Evolutionary conservation across 257 asterid species (phyloP), one percentile per base, ranked within the genome.

Genomic region (Lycium ferocissimum): DNA sequence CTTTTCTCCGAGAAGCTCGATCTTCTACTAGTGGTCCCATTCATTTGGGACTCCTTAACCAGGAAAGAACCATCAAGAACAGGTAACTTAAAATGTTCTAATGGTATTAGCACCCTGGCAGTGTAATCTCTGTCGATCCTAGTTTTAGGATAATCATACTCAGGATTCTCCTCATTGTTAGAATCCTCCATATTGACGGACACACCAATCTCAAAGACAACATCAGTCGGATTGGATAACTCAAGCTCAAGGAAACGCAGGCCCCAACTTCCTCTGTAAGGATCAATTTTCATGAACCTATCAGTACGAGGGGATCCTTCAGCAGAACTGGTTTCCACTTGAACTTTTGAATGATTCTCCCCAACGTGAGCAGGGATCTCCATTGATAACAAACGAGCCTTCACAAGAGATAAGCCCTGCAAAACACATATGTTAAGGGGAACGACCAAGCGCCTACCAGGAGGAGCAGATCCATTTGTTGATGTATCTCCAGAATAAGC

Each of bases 211-310:
- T 97, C 99, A 80, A 97, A 97, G 86, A 94, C 98, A 62, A 93
- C 94, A 87, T 97, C 99, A 37, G 99, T 97, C 57, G 98, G 98
- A 90, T 97, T 97, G 87, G 92, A 97, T 87, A 97, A 85, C 91
- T 97, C 98, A 86, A 97, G 85, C 86, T 97, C 99, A 84, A 97
- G 98, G 85, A 97, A 95, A 76, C 97, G 98, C 67, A 97, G 90
- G 62, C 99, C 99, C 99, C 99, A 97, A 89, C 99, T 97, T 89
- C 99, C 99, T 88, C 98, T 93, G 92, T 94, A 94, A 78, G 99
- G 99, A 88, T 97, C 98, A 43, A 97, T 92, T 91, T 94, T 95
- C 96, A 97, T 88, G 85, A 94, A 93, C 84, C 94, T 90, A 83
- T 95, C 95, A 61, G 92, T 86, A 85, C 88, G 84, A 81, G 88